Base-by-base conservation (phyloP, 345 rosid species). In the Erodium maritimum region DNA sequence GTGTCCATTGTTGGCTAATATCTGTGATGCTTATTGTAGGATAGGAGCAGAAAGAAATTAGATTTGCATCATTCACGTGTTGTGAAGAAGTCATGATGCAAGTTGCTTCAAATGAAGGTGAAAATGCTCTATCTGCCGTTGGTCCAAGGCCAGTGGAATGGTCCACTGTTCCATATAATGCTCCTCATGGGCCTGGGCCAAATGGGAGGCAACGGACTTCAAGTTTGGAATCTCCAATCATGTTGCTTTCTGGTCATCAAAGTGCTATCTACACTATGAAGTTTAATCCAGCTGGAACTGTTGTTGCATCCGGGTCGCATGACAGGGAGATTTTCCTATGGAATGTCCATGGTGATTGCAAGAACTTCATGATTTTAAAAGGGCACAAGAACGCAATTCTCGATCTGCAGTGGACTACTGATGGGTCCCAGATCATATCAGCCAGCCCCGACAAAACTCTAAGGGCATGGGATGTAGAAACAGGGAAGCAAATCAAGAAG, bases 381-480 rank as follows among this genome's bases (percentile, higher is more conserved):
- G 99, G 99, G 65, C 97, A 93, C 77, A 89, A 89, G 74, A 93
- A 87, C 68, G 97, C 97, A 25, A 65, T 93, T 67, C 75, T 93
- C 59, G 97, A 89, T 71, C 97, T 93, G 67, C 90, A 89, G 54
- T 89, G 96, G 99, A 83, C 91, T 22, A 72, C 90, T 17, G 99
- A 90, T 73, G 99, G 97, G 17, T 79, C 84, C 55, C 86, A 80
- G 82, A 79, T 93, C 46, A 77, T 93, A 63, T 87, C 96, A 8
- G 95, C 99, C 23, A 93, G 99, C 51, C 96, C 96, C 0, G 99
- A 93, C 75, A 93, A 89, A 63, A 89, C 97, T 9, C 68, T 89
- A 20, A 72, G 95, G 64, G 96, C 95, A 19, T 89, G 96, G 96
- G 99, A 91, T 69, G 82, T 83, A 53, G 99, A 89, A 67, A 85